These are phyloP conservation scores for Aspergillus hiratsukae DNA, from an alignment of 2,329 filamentous ascomycete species.

Conservation along the genomic window DNA sequence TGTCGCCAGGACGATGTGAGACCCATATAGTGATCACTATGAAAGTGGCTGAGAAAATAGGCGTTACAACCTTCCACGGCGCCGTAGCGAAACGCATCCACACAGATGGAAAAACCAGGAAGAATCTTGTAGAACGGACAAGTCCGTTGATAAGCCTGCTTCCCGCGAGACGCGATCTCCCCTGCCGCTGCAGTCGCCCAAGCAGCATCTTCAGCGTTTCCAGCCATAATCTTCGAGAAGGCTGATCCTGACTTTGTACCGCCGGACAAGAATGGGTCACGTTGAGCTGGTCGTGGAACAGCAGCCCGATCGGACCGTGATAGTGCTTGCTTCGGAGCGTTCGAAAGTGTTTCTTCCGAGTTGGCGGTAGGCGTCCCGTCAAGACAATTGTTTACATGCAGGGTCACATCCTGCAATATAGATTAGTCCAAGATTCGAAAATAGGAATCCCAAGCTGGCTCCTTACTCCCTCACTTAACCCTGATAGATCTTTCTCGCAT, in stretches of 20 bases:
- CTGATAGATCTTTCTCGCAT: slow-evolving; percentile 62
- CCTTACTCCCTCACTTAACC: slow-evolving; percentile 47
- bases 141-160: slow-evolving; percentile 79
- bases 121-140: slow-evolving; percentile 99
- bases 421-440: slow-evolving; percentile 1
- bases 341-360: slow-evolving; percentile 22
- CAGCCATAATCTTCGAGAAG: slow-evolving; percentile 90
- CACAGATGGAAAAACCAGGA: slow-evolving; percentile 85
- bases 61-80: slow-evolving; percentile 87
- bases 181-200: slow-evolving; percentile 83
- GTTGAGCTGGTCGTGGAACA: slow-evolving; percentile 72
- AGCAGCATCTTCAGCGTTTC: slow-evolving; percentile 81
- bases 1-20: slow-evolving; percentile 84
- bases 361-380: slow-evolving; percentile 71
- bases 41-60: slow-evolving; percentile 96
- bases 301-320: slow-evolving; percentile 64
- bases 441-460: not conserved
- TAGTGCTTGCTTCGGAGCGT: slow-evolving; percentile 18
- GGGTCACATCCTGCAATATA: slow-evolving; percentile 61
- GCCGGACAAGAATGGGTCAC: slow-evolving; percentile 65
- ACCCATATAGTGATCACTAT: slow-evolving; percentile 95
- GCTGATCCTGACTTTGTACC: slow-evolving; percentile 56
- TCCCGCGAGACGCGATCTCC: slow-evolving; percentile 73
- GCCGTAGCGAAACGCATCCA: slow-evolving; percentile 94
- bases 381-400: slow-evolving; percentile 89